Base-by-base conservation (phyloP, 139 green algal species). In the Nannochloris sp. region DNA sequence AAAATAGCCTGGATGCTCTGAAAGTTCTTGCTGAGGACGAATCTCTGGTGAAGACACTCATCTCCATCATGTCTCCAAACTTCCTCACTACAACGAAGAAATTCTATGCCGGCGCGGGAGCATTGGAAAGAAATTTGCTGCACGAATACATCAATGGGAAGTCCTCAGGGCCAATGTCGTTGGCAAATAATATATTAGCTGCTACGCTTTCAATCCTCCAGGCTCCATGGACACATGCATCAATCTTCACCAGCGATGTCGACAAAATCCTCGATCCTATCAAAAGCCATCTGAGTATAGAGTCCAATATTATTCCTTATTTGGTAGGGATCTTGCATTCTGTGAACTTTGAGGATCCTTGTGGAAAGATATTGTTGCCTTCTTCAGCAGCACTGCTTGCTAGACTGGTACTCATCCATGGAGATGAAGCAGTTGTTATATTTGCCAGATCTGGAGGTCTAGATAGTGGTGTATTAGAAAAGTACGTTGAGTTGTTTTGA, bases 401-500 rank as follows among this genome's bases (percentile, higher is more conserved):
- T 53, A n/a, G 46, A 6, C 17, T 53, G 4, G 17, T 20, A 6
- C 17, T 53, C 16, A 20, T 20, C 17, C 46, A 53, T 53, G 46
- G 28, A 2, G 45, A 67, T 6, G n/a, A 36, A 5, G 49, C 67
- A 12, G 28, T 63, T 26, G 63, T 16, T 26, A 20, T 17, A 20
- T 83, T 71, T 57, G 60, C 79, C 17, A 26, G 49, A 30, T 63
- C 69, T 31, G 75, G 84, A 2, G 87, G 87, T 25, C 60, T 89
- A 48, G 37, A 56, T 1, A 51, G 68, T 3, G 28, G 45, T 4
- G 56, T 75, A 0, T 30, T 90, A 31, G 66, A 81, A 28, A 53
- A 12, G 46, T 53, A 53, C 16, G 46, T 53, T 40, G 46, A 25
- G 17, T 53, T 1, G 12, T 53, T 11, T 2, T 25, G 46, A 20